phyloP scores from a whole-genome alignment of 1,139 yeast genomes.

The Magnusiomyces suaveolens region DNA sequence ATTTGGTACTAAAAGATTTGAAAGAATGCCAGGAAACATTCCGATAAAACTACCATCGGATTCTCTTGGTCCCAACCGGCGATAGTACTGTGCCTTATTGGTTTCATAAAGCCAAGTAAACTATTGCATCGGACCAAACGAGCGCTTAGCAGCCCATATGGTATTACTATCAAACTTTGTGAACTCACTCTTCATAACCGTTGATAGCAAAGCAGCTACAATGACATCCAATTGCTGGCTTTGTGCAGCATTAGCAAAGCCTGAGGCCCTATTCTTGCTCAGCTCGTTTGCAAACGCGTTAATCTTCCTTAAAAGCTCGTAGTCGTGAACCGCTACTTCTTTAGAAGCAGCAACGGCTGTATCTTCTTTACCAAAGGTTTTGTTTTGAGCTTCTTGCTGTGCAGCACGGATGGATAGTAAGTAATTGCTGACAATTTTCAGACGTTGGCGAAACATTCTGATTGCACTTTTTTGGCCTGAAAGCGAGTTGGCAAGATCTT shows the following conservation, averaged over 20 bases:
- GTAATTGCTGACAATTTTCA: conserved; percentile 23
- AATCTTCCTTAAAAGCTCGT: conserved; percentile 22
- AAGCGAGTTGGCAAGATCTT: conserved; percentile 20
- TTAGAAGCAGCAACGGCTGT: not conserved
- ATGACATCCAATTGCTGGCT: conserved; percentile 23
- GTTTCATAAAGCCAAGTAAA: no score
- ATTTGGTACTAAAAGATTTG: no score
- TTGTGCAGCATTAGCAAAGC: conserved; percentile 13
- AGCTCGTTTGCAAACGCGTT: conserved; percentile 21
- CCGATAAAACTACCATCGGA: no score
- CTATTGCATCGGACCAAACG: conserved; percentile 29
- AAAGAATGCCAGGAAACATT: no score
- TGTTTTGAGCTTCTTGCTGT: conserved; percentile 7
- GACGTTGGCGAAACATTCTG: conserved; percentile 25
- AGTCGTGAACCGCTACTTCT: conserved; percentile 15
- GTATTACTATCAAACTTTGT: conserved; percentile 11
- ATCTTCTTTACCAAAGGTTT: not conserved
- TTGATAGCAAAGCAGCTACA: conserved; percentile 20
- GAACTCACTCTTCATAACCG: conserved; percentile 19
- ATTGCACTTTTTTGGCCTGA: conserved; percentile 28
- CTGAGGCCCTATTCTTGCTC: conserved; percentile 10
- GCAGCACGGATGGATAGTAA: conserved; percentile 18
- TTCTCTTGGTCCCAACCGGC: no score
- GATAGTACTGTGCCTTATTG: no score
- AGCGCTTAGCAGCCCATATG: conserved; percentile 29